Conservation (phyloP, 2,329 filamentous ascomycete genomes). For the Phyllosticta paracitricarpa region DNA sequence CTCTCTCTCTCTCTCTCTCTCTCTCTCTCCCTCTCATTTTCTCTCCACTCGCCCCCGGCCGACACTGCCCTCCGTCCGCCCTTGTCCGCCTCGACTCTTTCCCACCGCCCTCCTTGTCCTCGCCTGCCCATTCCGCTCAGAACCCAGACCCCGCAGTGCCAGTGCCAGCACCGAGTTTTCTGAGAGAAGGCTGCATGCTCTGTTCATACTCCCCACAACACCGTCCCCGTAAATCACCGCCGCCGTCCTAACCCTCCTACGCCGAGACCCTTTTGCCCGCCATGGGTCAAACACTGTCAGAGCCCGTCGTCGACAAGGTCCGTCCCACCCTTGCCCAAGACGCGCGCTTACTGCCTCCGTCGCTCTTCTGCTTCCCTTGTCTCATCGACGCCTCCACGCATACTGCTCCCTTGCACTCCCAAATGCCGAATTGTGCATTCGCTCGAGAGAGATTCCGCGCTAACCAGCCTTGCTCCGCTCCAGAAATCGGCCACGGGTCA, state of each 20-base stretch:
- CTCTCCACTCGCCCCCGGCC: background rate
- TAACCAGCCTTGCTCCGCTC: conserved; percentile 1
- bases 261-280: background rate
- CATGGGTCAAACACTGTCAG: conserved; percentile 99
- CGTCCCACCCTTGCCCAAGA: conserved; percentile 22
- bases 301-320: conserved; percentile 98
- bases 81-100: background rate
- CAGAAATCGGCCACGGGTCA: conserved; percentile 82
- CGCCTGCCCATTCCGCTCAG: conserved; percentile 4
- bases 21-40: too few relatives aligned
- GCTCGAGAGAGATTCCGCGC: background rate
- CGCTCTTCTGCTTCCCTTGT: conserved; percentile 9
- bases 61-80: background rate
- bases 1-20: background rate
- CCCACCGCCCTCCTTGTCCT: conserved; percentile 1
- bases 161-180: conserved; percentile 8
- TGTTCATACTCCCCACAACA: conserved; percentile 9
- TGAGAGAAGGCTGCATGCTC: conserved; percentile 5
- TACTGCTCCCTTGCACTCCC: background rate
- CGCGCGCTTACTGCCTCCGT: conserved; percentile 11
- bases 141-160: conserved; percentile 10
- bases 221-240: conserved; percentile 8
- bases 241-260: conserved; percentile 4
- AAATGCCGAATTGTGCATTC: background rate
- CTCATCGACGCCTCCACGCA: background rate